Evolutionary conservation across 441 rosid genomes (phyloP).

Genomic region (Erysimum cheiri): DNA sequence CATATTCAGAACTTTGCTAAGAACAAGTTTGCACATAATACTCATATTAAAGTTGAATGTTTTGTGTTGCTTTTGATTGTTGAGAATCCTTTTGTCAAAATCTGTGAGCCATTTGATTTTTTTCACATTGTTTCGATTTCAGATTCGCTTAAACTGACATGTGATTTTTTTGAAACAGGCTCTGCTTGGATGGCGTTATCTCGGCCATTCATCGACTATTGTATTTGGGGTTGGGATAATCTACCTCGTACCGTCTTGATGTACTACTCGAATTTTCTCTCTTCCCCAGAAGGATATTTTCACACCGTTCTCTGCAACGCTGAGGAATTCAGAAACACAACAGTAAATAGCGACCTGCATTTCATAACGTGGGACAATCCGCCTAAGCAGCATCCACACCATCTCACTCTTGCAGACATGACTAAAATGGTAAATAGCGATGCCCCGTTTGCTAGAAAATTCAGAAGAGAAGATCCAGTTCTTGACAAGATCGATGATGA

Average conservation of each 20-base stretch:
- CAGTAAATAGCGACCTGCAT: slow-evolving; percentile 92
- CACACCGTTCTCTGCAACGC: slow-evolving; percentile 93
- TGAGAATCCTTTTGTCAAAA: neutral
- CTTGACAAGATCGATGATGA: slow-evolving; percentile 80
- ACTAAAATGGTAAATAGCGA: slow-evolving; percentile 71
- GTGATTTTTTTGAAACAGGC: slow-evolving; percentile 51
- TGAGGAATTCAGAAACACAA: slow-evolving; percentile 81
- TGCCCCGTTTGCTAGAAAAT: slow-evolving; percentile 91
- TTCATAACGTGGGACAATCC: slow-evolving; percentile 98
- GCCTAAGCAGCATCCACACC: slow-evolving; percentile 96
- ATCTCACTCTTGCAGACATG: slow-evolving; percentile 72
- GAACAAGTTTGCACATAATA: neutral
- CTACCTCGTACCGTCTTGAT: slow-evolving; percentile 81
- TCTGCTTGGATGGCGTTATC: slow-evolving; percentile 99
- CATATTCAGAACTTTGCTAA: slow-evolving; percentile 7
- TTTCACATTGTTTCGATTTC: neutral
- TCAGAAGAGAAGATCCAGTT: slow-evolving; percentile 73
- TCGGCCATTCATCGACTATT: slow-evolving; percentile 82
- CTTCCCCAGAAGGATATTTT: slow-evolving; percentile 98
- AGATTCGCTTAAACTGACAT: neutral
- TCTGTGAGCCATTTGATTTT: neutral
- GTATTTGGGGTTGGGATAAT: slow-evolving; percentile 99
- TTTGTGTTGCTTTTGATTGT: slow-evolving; percentile 11
- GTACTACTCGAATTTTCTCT: slow-evolving; percentile 92
- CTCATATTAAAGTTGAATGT: neutral